phyloP scores from a whole-genome alignment of 352 stramenopile species.

The Pythium insidiosum region DNA sequence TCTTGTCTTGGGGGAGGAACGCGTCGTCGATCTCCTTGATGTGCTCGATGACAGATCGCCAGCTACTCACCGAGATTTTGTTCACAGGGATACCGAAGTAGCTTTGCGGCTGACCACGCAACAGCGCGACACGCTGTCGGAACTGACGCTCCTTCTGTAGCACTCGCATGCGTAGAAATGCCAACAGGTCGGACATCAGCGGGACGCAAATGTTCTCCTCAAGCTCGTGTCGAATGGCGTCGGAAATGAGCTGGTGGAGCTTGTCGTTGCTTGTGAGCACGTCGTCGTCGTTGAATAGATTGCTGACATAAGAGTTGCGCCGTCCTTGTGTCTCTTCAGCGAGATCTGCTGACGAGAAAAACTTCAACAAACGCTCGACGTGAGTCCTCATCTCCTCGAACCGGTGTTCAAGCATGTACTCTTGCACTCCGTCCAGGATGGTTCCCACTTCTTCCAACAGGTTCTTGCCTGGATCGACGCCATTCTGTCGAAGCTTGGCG shows the following conservation, averaged over 20 bases:
- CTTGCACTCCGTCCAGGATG: conserved; percentile 74
- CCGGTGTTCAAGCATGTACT: conserved; percentile 83
- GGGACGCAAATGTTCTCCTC: conserved; percentile 78
- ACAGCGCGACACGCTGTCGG: conserved; percentile 44
- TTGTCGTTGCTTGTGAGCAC: conserved; percentile 66
- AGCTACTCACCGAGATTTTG: conserved; percentile 76
- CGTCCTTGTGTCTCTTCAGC: conserved; percentile 14
- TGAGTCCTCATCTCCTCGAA: conserved; percentile 71
- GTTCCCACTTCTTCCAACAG: conserved; percentile 66
- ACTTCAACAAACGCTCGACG: conserved; percentile 53
- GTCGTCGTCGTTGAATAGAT: conserved; percentile 45
- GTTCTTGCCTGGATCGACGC: conserved; percentile 36
- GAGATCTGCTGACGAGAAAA: conserved; percentile 13
- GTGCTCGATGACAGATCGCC: conserved; percentile 55
- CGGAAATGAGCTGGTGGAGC: conserved; percentile 64
- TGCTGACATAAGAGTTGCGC: conserved; percentile 58
- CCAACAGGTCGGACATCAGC: conserved; percentile 47
- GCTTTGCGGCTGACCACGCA: conserved; percentile 67
- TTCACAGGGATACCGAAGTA: conserved; percentile 75
- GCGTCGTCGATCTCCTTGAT: conserved; percentile 81
- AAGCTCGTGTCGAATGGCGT: conserved; percentile 76
- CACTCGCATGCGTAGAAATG: conserved; percentile 39
- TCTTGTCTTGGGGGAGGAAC: conserved; percentile 76
- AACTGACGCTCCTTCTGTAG: conserved; percentile 71
- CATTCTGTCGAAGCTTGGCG: conserved; percentile 38